A percentile compares a stretch with the other conserved stretches of the same genome.
These are phyloP conservation scores for Kwoniella europaea DNA, from an alignment of 768 basidiomycete genomes.

Conservation along the genomic window DNA sequence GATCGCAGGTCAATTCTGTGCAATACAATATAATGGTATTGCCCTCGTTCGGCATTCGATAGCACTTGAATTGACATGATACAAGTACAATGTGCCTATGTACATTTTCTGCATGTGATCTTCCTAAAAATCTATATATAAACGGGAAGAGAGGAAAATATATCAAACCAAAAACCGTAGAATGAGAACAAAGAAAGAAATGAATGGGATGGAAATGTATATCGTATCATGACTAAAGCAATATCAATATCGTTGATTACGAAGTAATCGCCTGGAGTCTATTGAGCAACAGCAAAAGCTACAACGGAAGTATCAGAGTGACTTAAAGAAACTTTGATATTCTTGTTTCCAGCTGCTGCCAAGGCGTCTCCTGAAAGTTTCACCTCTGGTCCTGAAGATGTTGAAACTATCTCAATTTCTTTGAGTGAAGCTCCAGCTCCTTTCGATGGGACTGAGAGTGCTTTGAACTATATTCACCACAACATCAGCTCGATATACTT, in stretches of 20 bases:
- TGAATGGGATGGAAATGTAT: neutral
- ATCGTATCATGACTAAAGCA: no score
- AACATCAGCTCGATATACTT: neutral
- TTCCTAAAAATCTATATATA: neutral
- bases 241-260: no score
- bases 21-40: no score
- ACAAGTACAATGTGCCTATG: neutral
- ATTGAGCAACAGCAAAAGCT: conserved; percentile 57
- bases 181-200: neutral
- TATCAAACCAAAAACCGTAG: neutral
- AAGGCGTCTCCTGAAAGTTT: conserved; percentile 67
- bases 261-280: no score
- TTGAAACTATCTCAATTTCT: conserved; percentile 91
- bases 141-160: neutral
- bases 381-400: conserved; percentile 73
- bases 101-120: neutral
- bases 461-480: conserved; percentile 74
- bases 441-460: conserved; percentile 83
- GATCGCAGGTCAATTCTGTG: no score
- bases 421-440: conserved; percentile 94
- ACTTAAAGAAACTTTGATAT: conserved; percentile 83
- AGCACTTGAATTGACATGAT: neutral
- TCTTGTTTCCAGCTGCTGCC: conserved; percentile 71
- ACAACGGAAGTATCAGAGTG: conserved; percentile 80
- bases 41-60: neutral